Evolutionary conservation across 345 rosid genomes (phyloP).

Genomic region (Rhodamnia argentea): DNA sequence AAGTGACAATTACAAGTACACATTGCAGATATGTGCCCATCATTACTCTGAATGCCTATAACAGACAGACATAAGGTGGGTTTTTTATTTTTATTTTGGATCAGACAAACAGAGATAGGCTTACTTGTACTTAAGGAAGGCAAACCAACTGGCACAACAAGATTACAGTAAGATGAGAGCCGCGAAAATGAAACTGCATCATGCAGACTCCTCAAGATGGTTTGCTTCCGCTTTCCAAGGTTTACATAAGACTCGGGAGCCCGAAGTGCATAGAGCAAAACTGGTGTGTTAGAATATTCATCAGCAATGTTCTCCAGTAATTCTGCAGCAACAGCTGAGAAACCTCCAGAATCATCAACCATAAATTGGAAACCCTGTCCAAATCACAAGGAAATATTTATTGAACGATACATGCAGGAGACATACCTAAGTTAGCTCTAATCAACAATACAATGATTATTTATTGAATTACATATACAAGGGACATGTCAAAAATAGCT

Average conservation of each 20-base stretch:
- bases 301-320: slow-evolving; percentile 76
- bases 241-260: slow-evolving; percentile 38
- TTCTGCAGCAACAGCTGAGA: slow-evolving; percentile 71
- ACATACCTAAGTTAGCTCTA: not conserved
- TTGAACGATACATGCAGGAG: not conserved
- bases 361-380: slow-evolving; percentile 82
- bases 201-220: slow-evolving; percentile 50
- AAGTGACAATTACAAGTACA: not conserved
- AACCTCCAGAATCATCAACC: slow-evolving; percentile 87
- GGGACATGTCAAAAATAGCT: not conserved
- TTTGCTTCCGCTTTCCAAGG: slow-evolving; percentile 33
- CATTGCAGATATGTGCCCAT: not conserved
- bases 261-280: slow-evolving; percentile 58
- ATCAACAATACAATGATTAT: not conserved
- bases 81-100: not conserved
- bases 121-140: slow-evolving; percentile 65
- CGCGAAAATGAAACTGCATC: slow-evolving; percentile 80
- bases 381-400: not conserved
- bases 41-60: not conserved
- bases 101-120: not conserved
- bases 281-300: slow-evolving; percentile 68
- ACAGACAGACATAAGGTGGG: not conserved
- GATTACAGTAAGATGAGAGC: slow-evolving; percentile 53
- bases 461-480: not conserved
- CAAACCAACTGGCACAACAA: slow-evolving; percentile 78